Conservation (phyloP, 768 basidiomycete species). For the Dentipellis sp. region DNA sequence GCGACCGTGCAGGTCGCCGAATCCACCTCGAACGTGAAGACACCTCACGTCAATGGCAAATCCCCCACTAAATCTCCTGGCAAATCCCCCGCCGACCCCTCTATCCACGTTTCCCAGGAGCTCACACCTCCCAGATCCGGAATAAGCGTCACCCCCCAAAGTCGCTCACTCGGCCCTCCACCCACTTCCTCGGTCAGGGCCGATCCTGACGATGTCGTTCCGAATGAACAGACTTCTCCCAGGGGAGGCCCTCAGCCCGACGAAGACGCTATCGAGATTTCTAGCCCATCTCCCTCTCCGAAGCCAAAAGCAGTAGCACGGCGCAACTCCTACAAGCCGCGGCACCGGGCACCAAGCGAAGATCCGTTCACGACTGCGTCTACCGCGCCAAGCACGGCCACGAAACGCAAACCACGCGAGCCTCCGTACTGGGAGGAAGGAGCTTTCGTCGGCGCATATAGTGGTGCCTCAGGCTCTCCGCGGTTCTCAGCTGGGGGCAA, state of each 20-base stretch:
- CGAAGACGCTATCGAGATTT: too few relatives aligned
- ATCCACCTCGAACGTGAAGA: too few relatives aligned
- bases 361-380: background rate
- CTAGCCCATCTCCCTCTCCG: too few relatives aligned
- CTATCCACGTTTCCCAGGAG: background rate
- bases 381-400: background rate
- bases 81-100: background rate
- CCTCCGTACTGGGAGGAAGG: background rate
- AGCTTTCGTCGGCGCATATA: background rate
- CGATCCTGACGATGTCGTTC: too few relatives aligned
- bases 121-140: background rate
- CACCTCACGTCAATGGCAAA: background rate
- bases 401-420: background rate
- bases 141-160: background rate
- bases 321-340: background rate
- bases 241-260: too few relatives aligned
- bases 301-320: background rate
- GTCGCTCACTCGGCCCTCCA: background rate
- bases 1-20: too few relatives aligned
- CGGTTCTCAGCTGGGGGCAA: background rate
- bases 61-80: background rate
- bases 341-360: background rate
- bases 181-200: too few relatives aligned
- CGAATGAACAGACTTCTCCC: too few relatives aligned
- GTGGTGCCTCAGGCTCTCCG: background rate